Conservation (phyloP, 164 flowering plant genomes). For the Vitis labrusca region DNA sequence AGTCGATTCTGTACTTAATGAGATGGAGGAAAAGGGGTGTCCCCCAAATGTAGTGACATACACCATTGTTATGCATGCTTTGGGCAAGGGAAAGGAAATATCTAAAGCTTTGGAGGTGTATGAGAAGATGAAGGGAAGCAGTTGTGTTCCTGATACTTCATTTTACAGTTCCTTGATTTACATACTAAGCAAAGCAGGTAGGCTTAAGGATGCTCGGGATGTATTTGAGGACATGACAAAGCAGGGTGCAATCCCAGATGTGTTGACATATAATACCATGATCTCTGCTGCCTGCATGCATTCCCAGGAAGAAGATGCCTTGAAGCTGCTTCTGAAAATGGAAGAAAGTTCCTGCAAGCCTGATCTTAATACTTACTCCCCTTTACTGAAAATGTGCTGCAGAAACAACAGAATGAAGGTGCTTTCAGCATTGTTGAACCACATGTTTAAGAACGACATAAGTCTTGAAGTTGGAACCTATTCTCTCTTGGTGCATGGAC, state of each 20-base stretch:
- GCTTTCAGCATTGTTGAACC: slow-evolving; percentile 45
- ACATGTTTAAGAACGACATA: slow-evolving; percentile 56
- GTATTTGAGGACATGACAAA: slow-evolving; percentile 52
- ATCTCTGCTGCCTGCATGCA: slow-evolving; percentile 48
- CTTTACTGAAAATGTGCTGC: slow-evolving; percentile 62
- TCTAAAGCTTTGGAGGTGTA: slow-evolving; percentile 47
- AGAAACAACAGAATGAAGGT: slow-evolving; percentile 57
- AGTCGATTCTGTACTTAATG: slow-evolving; percentile 42
- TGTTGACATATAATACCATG: slow-evolving; percentile 54
- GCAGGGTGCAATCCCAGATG: slow-evolving; percentile 44
- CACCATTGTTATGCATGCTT: slow-evolving; percentile 55
- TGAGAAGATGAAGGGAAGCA: slow-evolving; percentile 50
- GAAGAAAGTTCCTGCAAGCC: slow-evolving; percentile 53
- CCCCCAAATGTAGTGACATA: slow-evolving; percentile 55
- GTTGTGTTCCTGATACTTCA: slow-evolving; percentile 51
- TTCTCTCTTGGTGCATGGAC: slow-evolving; percentile 45
- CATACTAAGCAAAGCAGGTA: slow-evolving; percentile 47
- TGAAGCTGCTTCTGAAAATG: slow-evolving; percentile 51
- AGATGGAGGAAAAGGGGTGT: slow-evolving; percentile 55
- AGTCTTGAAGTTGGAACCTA: slow-evolving; percentile 56
- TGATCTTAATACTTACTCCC: slow-evolving; percentile 49
- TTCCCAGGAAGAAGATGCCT: slow-evolving; percentile 53
- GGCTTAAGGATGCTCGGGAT: slow-evolving; percentile 46
- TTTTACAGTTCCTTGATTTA: slow-evolving; percentile 58
- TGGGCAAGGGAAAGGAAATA: slow-evolving; percentile 59